A percentile compares a stretch with the other conserved stretches of the same genome.
Conservation (phyloP, 2,329 filamentous ascomycete genomes). For the Fonsecaea pugnacius region DNA sequence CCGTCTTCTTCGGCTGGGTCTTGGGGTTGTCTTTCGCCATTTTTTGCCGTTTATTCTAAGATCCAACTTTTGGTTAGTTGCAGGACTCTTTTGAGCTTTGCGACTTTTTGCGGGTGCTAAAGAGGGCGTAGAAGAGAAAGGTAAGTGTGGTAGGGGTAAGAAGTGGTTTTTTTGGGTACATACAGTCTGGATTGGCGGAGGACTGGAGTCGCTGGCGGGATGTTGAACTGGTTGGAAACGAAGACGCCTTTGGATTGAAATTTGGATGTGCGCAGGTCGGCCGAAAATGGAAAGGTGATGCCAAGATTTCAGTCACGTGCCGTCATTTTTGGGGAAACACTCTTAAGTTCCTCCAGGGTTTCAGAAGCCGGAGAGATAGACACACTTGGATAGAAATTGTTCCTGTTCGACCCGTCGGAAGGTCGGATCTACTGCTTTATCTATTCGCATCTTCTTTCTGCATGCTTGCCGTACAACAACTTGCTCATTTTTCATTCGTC, state of each 20-base stretch:
- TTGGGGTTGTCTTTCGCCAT: slow-evolving; percentile 38
- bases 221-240: slow-evolving; percentile 13
- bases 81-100: not conserved
- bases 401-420: not conserved
- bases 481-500: slow-evolving; percentile 39
- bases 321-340: too few relatives aligned
- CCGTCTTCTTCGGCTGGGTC: slow-evolving; percentile 67
- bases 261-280: slow-evolving; percentile 20
- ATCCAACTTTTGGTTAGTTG: not conserved
- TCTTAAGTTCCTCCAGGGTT: too few relatives aligned
- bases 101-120: slow-evolving; percentile 2
- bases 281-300: slow-evolving; percentile 22
- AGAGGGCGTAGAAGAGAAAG: not conserved
- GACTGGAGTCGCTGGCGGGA: slow-evolving; percentile 5
- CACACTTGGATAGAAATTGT: not conserved
- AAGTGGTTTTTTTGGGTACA: not conserved
- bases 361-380: not conserved
- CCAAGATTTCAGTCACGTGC: slow-evolving; percentile 34
- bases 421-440: not conserved
- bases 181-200: slow-evolving; percentile 7
- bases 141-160: not conserved
- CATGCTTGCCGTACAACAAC: not conserved
- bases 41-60: slow-evolving; percentile 27
- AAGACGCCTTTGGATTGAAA: slow-evolving; percentile 8
- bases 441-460: not conserved